Conservation (phyloP, 768 basidiomycete species). For the Lactarius sp. region DNA sequence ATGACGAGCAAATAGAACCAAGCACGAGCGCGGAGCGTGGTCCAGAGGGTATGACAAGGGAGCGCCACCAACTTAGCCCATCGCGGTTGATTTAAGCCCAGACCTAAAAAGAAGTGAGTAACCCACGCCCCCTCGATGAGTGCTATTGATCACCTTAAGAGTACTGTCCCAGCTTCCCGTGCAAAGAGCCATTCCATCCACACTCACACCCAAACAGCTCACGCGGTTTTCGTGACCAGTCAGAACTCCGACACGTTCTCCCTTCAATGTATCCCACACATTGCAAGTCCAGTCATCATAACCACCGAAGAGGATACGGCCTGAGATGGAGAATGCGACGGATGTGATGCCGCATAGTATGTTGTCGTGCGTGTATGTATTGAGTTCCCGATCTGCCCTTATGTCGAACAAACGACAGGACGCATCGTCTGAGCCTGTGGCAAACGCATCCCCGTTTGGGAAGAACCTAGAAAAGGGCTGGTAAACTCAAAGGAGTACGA, state of each 20-base stretch:
- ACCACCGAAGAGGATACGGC: slow-evolving; percentile 94
- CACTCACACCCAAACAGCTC: slow-evolving; percentile 91
- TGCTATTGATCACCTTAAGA: slow-evolving; percentile 62
- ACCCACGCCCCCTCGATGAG: slow-evolving; percentile 9
- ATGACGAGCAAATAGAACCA: slow-evolving; percentile 23
- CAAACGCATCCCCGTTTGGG: slow-evolving; percentile 99
- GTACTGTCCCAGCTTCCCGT: slow-evolving; percentile 99
- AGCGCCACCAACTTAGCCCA: slow-evolving; percentile 14
- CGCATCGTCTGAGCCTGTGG: slow-evolving; percentile 97
- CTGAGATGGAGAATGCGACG: slow-evolving; percentile 97
- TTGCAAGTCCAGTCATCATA: slow-evolving; percentile 99
- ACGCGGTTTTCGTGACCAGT: slow-evolving; percentile 99
- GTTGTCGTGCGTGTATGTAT: slow-evolving; percentile 96
- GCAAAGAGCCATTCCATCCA: slow-evolving; percentile 97
- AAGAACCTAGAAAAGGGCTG: slow-evolving; percentile 68
- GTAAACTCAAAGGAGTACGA: background rate
- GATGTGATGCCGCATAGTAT: slow-evolving; percentile 99
- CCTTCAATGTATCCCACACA: slow-evolving; percentile 98
- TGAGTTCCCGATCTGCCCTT: slow-evolving; percentile 94
- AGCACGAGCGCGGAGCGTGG: slow-evolving; percentile 14
- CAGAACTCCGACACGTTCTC: slow-evolving; percentile 94
- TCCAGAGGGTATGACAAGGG: slow-evolving; percentile 21
- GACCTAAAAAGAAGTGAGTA: slow-evolving; percentile 44
- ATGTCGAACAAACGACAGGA: slow-evolving; percentile 98
- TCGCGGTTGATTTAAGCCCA: slow-evolving; percentile 59